Percentiles rank a stretch among this genome's conserved stretches.
phyloP scores from a whole-genome alignment of 805 yeast genomes.

The Candida awuae region DNA sequence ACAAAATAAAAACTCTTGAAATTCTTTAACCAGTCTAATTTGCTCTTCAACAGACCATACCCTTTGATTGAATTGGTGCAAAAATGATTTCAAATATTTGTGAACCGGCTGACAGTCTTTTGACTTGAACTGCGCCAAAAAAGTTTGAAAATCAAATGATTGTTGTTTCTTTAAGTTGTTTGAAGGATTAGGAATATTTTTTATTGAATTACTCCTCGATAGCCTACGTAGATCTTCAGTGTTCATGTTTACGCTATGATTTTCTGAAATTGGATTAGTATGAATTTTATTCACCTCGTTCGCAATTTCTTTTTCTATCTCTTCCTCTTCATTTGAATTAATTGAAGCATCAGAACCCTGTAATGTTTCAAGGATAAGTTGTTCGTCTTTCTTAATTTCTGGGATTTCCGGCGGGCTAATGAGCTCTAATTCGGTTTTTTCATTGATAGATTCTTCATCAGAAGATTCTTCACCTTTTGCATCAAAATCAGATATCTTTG shows the following conservation, averaged over 20 bases:
- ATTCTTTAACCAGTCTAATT: slow-evolving; percentile 66
- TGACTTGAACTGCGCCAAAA: slow-evolving; percentile 60
- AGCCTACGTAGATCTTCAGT: background rate
- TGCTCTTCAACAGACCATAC: slow-evolving; percentile 74
- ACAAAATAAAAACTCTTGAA: slow-evolving; percentile 60
- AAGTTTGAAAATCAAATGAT: slow-evolving; percentile 77
- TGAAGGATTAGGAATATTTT: slow-evolving; percentile 26
- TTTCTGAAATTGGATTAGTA: background rate
- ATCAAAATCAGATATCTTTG: too few relatives aligned
- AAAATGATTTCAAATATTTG: slow-evolving; percentile 74
- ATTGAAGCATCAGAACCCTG: background rate
- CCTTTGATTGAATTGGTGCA: slow-evolving; percentile 63
- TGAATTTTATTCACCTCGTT: slow-evolving; percentile 8
- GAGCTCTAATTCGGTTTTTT: background rate
- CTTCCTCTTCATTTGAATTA: slow-evolving; percentile 10
- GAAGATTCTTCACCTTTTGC: too few relatives aligned
- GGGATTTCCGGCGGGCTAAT: background rate
- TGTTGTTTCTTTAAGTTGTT: slow-evolving; percentile 21
- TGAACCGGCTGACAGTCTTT: slow-evolving; percentile 84
- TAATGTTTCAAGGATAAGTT: background rate
- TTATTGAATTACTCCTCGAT: slow-evolving; percentile 10
- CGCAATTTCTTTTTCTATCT: slow-evolving; percentile 14
- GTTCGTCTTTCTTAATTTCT: background rate
- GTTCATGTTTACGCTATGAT: background rate
- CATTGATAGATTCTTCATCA: background rate